Conservation (phyloP, 345 rosid genomes). For the Linum trigynum region DNA sequence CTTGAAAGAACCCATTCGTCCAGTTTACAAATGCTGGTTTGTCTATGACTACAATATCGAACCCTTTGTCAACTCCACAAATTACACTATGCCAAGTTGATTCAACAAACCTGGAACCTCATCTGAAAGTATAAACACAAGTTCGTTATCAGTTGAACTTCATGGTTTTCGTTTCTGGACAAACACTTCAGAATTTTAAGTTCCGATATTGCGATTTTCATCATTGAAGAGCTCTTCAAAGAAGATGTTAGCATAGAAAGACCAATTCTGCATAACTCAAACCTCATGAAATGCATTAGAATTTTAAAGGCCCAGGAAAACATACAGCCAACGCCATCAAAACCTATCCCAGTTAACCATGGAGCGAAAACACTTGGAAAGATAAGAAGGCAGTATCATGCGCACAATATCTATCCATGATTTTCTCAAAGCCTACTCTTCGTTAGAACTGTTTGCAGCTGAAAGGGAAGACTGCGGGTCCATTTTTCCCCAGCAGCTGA, state of each 20-base stretch:
- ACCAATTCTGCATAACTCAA: not conserved
- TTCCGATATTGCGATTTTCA: not conserved
- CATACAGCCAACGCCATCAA: not conserved
- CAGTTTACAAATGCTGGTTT: too few relatives aligned
- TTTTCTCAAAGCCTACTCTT: too few relatives aligned
- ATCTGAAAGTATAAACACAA: not conserved
- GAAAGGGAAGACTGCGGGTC: too few relatives aligned
- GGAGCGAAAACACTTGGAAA: not conserved
- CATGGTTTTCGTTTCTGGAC: not conserved
- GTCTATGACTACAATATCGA: not conserved
- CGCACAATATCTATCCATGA: too few relatives aligned
- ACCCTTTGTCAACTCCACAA: not conserved
- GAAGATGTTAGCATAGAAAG: not conserved
- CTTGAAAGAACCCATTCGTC: constrained; percentile 79
- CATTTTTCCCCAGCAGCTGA: too few relatives aligned
- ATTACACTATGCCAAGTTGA: not conserved
- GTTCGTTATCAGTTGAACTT: not conserved
- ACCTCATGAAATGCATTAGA: not conserved
- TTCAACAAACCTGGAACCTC: constrained; percentile 5
- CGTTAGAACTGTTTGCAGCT: too few relatives aligned
- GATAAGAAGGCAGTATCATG: not conserved
- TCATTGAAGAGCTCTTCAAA: not conserved
- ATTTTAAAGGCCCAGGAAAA: not conserved
- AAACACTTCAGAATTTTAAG: not conserved
- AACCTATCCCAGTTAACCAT: not conserved